Percentiles rank a stretch among this genome's conserved stretches.
These are phyloP conservation scores for Penicillium thymicola DNA, from an alignment of 2,329 filamentous ascomycete species.

Conservation along the genomic window DNA sequence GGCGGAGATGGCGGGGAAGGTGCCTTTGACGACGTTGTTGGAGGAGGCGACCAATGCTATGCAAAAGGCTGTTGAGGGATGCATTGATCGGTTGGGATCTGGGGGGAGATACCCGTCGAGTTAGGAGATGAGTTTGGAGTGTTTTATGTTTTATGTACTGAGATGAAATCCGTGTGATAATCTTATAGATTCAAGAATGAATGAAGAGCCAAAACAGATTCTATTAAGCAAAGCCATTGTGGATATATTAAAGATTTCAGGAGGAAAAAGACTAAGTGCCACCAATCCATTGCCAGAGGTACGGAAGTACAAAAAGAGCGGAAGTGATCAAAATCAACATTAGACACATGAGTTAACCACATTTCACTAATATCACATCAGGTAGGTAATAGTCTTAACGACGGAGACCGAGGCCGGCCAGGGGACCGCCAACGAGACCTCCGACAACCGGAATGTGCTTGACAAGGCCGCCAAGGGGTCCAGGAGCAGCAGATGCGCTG, in stretches of 20 bases:
- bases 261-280: not conserved
- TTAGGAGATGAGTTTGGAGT: not conserved
- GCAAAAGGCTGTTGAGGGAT: slow-evolving; percentile 54
- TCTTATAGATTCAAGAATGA: not conserved
- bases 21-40: slow-evolving; percentile 53
- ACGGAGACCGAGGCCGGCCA: slow-evolving; percentile 1
- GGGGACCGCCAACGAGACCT: slow-evolving; percentile 3
- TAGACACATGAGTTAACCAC: not conserved
- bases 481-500: not conserved
- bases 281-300: slow-evolving; percentile 6
- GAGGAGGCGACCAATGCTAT: slow-evolving; percentile 55
- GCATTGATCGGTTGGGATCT: slow-evolving; percentile 52
- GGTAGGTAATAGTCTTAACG: not conserved
- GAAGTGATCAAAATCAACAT: not conserved
- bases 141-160: not conserved
- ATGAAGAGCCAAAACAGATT: not conserved
- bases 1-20: slow-evolving; percentile 49
- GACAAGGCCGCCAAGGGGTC: not conserved
- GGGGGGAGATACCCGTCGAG: slow-evolving; percentile 33
- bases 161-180: not conserved
- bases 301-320: slow-evolving; percentile 8
- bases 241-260: slow-evolving; percentile 16
- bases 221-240: slow-evolving; percentile 8
- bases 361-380: not conserved
- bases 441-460: slow-evolving; percentile 6